These are phyloP conservation scores for Tricholoma matsutake DNA, from an alignment of 768 basidiomycete genomes.

Conservation along the genomic window DNA sequence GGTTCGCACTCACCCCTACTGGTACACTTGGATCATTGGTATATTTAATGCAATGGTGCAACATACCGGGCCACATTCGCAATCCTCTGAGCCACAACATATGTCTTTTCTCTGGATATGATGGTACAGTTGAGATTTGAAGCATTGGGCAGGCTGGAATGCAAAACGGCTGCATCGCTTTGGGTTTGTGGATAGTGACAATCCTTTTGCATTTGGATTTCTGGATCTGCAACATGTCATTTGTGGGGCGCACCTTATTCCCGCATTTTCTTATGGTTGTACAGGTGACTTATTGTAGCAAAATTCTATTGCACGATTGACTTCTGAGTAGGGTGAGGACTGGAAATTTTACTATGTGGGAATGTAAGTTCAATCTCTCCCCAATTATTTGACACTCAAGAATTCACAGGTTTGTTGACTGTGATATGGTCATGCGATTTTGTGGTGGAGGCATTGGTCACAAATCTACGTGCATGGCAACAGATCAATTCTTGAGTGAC, in stretches of 20 bases:
- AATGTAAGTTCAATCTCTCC: neutral
- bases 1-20: slow-evolving; percentile 11
- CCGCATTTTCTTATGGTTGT: neutral
- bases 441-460: neutral
- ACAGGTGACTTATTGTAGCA: neutral
- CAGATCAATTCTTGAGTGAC: neutral
- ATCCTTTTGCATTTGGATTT: neutral
- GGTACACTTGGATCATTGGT: slow-evolving; percentile 20
- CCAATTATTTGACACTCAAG: neutral
- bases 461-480: neutral
- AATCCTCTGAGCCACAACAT: neutral
- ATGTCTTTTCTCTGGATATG: slow-evolving; percentile 3
- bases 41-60: slow-evolving; percentile 21
- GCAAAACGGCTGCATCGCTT: slow-evolving; percentile 31
- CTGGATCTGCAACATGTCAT: neutral
- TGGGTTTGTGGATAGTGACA: slow-evolving; percentile 19
- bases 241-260: neutral
- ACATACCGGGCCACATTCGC: slow-evolving; percentile 11
- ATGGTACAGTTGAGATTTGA: slow-evolving; percentile 14
- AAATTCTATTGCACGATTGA: neutral
- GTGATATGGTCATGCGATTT: neutral
- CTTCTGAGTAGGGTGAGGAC: neutral
- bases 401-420: neutral
- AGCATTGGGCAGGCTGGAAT: slow-evolving; percentile 23
- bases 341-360: neutral